phyloP scores from a whole-genome alignment of 805 yeast species.

The Starmera dryadoides region DNA sequence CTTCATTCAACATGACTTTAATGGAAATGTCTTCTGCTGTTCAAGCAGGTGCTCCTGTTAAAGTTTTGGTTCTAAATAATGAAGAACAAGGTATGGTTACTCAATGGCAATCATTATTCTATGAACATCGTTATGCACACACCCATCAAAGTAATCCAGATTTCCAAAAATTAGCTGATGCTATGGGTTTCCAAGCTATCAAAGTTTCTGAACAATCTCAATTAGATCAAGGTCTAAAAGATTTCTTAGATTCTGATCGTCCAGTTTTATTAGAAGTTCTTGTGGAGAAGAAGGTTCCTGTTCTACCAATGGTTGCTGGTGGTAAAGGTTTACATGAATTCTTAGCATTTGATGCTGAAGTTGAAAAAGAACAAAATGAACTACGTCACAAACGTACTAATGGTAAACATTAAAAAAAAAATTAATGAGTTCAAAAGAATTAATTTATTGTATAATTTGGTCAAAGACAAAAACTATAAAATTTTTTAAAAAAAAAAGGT shows the following conservation, averaged over 20 bases:
- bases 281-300: constrained; percentile 88
- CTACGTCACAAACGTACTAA: constrained; percentile 67
- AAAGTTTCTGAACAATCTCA: constrained; percentile 67
- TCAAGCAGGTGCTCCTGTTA: constrained; percentile 87
- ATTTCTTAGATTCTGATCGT: constrained; percentile 60
- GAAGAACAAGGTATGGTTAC: constrained; percentile 99
- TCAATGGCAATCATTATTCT: constrained; percentile 97
- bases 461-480: too few relatives aligned
- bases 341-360: constrained; percentile 76
- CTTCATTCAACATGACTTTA: constrained; percentile 97
- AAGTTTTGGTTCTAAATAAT: constrained; percentile 83
- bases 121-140: constrained; percentile 96
- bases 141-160: constrained; percentile 95
- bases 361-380: constrained; percentile 62
- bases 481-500: too few relatives aligned
- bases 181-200: constrained; percentile 87
- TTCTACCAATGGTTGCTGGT: constrained; percentile 96
- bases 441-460: too few relatives aligned
- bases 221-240: constrained; percentile 46
- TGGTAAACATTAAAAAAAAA: constrained; percentile 50
- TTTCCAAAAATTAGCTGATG: constrained; percentile 86
- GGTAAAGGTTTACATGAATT: constrained; percentile 94
- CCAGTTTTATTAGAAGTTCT: constrained; percentile 88
- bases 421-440: too few relatives aligned
- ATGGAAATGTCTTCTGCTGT: constrained; percentile 91